Conservation (phyloP, 176 grass and related monocot species). For the Typha latifolia region DNA sequence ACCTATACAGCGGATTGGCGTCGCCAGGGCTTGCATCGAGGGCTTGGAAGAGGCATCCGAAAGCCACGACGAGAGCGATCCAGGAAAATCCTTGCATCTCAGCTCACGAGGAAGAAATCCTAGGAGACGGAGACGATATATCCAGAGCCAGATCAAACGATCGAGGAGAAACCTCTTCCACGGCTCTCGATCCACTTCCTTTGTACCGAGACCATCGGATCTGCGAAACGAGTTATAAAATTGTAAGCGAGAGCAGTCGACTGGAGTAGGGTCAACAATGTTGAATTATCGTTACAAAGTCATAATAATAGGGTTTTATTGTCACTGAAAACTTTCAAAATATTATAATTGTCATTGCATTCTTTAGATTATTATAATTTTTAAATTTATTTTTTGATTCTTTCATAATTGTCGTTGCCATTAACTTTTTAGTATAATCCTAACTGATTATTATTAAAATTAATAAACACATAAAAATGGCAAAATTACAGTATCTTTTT, state of each 20-base stretch:
- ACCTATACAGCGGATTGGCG: constrained; percentile 69
- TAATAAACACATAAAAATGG: too few species aligned
- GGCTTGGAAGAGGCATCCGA: constrained; percentile 24
- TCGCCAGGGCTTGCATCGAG: constrained; percentile 69
- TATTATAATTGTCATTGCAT: too few species aligned
- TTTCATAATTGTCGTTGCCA: too few species aligned
- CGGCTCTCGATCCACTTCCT: background rate
- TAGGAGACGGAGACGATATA: background rate
- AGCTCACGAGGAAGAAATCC: background rate
- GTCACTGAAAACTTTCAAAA: too few species aligned
- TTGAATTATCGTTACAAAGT: too few species aligned
- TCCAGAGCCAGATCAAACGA: background rate
- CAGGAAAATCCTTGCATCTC: constrained; percentile 25
- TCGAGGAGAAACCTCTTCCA: background rate
- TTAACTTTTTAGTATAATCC: too few species aligned
- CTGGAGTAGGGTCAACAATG: too few species aligned
- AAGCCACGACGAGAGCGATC: constrained; percentile 23
- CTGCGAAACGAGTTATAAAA: background rate
- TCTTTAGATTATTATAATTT: too few species aligned
- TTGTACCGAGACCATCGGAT: background rate
- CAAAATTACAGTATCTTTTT: too few species aligned
- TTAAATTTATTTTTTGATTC: too few species aligned
- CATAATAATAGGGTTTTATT: too few species aligned
- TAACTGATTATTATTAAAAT: too few species aligned
- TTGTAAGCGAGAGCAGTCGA: background rate